Conservation (phyloP, 2,329 filamentous ascomycete species). For the Bipolaris victoriae region DNA sequence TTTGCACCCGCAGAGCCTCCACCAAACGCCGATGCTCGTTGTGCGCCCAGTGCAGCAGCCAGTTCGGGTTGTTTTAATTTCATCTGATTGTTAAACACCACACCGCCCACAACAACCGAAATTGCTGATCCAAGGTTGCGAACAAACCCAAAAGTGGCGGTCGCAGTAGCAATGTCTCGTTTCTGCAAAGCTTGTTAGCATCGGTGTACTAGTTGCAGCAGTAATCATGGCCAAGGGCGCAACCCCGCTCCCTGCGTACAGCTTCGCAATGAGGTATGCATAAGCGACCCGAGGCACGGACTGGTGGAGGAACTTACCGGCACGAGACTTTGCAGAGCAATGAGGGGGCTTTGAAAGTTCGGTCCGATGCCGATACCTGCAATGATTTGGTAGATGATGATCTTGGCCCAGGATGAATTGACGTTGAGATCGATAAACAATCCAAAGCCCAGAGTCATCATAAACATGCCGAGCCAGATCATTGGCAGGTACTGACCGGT, state of each 20-base stretch:
- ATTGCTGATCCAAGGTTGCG: slow-evolving; percentile 72
- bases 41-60: slow-evolving; percentile 56
- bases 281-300: slow-evolving; percentile 2
- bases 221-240: not conserved
- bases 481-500: slow-evolving; percentile 53
- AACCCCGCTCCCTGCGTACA: slow-evolving; percentile 10
- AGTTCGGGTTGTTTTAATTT: slow-evolving; percentile 60
- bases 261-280: not conserved
- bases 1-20: slow-evolving; percentile 67
- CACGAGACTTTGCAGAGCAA: slow-evolving; percentile 70
- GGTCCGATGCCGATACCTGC: slow-evolving; percentile 61
- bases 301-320: slow-evolving; percentile 42
- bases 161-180: slow-evolving; percentile 71
- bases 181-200: slow-evolving; percentile 35
- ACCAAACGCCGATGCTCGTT: slow-evolving; percentile 60
- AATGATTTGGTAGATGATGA: slow-evolving; percentile 50
- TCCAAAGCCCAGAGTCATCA: slow-evolving; percentile 49
- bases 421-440: slow-evolving; percentile 46
- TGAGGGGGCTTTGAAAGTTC: slow-evolving; percentile 72
- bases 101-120: slow-evolving; percentile 75
- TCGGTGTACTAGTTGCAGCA: slow-evolving; percentile 4
- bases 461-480: slow-evolving; percentile 46
- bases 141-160: slow-evolving; percentile 70
- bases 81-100: slow-evolving; percentile 80
- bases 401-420: slow-evolving; percentile 47